Conservation (phyloP, 371 early-diverging fungal genomes). For the Caulochytrium protostelioides region DNA sequence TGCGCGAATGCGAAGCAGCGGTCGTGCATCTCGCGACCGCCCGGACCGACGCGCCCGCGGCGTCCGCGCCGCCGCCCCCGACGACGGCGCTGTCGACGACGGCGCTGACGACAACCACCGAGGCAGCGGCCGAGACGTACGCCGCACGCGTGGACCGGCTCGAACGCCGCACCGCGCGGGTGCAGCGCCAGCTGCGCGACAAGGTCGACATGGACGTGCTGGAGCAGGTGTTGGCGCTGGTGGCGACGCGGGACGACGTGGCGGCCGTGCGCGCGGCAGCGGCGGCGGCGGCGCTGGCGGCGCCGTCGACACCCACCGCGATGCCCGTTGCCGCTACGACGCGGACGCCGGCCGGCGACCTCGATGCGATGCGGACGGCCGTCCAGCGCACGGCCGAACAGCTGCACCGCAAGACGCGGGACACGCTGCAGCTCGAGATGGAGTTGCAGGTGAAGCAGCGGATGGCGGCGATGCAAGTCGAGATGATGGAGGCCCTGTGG, state of each 20-base stretch:
- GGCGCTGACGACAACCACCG: no score
- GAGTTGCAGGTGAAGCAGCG: no score
- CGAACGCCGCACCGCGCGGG: no score
- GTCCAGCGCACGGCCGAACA: no score
- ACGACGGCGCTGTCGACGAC: no score
- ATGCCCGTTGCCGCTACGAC: background rate
- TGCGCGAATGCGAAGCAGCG: no score
- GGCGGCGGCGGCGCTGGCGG: no score
- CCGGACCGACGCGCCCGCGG: background rate
- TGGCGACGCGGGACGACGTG: conserved; percentile 18
- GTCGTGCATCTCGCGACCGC: background rate
- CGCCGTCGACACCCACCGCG: background rate
- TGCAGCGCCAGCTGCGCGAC: background rate
- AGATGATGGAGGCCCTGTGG: no score
- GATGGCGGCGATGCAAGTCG: no score
- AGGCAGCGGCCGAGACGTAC: no score
- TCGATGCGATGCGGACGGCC: background rate
- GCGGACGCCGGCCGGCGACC: background rate
- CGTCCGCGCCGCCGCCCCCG: background rate
- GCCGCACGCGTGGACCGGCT: no score
- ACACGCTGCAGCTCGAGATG: background rate
- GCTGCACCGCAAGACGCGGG: background rate
- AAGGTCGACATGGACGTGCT: conserved; percentile 19
- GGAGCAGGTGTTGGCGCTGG: conserved; percentile 15
- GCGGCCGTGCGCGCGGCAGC: no score